These are phyloP conservation scores for Fonsecaea erecta DNA, from an alignment of 2,329 filamentous ascomycete species.

Conservation along the genomic window DNA sequence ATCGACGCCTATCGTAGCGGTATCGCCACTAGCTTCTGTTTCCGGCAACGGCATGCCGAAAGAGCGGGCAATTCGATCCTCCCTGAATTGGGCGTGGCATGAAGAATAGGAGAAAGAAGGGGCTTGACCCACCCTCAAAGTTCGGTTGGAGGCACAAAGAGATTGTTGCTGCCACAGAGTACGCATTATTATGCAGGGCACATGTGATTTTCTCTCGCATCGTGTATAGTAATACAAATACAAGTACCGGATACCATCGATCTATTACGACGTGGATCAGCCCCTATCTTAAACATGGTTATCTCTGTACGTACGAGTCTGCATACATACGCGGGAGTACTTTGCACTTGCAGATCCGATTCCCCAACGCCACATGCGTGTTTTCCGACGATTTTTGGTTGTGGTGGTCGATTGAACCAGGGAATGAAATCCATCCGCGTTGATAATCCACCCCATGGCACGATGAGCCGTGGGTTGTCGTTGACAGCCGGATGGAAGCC, in stretches of 20 bases:
- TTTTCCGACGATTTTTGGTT: background rate
- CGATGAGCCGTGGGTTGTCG: background rate
- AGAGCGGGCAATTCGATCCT: background rate
- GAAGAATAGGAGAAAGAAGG: slow-evolving; percentile 1
- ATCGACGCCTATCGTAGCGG: slow-evolving; percentile 3
- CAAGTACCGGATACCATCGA: background rate
- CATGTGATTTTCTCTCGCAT: background rate
- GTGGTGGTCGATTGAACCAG: background rate
- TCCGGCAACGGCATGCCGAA: slow-evolving; percentile 10
- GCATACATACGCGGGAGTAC: background rate
- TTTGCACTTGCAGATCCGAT: background rate
- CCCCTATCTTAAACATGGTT: background rate
- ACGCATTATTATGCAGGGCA: background rate
- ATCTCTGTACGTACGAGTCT: background rate
- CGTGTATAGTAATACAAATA: background rate
- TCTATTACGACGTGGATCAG: background rate
- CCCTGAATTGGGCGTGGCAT: background rate
- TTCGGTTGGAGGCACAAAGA: slow-evolving; percentile 1
- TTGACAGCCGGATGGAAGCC: slow-evolving; percentile 22
- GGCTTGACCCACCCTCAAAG: background rate
- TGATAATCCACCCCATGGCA: background rate
- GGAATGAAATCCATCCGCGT: background rate
- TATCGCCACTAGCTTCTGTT: background rate
- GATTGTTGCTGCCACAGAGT: background rate
- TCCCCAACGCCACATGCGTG: background rate